phyloP scores from a whole-genome alignment of 2,329 filamentous ascomycete species.

The Nemania diffusa region DNA sequence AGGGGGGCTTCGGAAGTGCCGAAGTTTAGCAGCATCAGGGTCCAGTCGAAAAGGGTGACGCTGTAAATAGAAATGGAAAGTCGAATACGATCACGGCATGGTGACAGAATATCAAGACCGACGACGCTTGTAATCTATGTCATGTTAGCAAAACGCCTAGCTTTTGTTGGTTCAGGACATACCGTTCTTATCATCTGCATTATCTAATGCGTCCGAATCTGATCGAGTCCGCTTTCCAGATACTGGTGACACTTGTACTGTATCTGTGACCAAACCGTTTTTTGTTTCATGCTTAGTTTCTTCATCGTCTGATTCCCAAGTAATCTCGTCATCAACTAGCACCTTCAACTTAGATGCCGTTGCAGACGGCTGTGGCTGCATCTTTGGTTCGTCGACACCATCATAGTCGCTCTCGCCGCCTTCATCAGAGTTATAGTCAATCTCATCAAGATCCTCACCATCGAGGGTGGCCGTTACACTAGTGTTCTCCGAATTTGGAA shows the following conservation, averaged over 20 bases:
- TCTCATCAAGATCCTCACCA: conserved; percentile 49
- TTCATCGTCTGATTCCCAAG: conserved; percentile 50
- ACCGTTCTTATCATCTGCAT: conserved; percentile 47
- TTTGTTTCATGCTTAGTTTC: conserved; percentile 39
- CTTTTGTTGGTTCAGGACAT: conserved; percentile 27
- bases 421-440: conserved; percentile 50
- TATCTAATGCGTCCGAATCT: conserved; percentile 43
- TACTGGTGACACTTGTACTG: conserved; percentile 51
- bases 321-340: conserved; percentile 47
- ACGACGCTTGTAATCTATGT: conserved; percentile 62
- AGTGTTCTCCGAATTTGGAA: conserved; percentile 50
- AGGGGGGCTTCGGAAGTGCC: conserved; percentile 34
- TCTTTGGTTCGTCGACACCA: conserved; percentile 35
- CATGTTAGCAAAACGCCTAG: conserved; percentile 46
- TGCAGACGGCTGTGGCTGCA: conserved; percentile 37
- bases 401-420: conserved; percentile 48
- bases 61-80: conserved; percentile 29
- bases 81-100: conserved; percentile 19
- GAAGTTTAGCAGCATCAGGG: conserved; percentile 39
- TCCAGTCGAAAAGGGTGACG: conserved; percentile 37
- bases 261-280: conserved; percentile 38
- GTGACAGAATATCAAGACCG: conserved; percentile 55
- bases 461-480: conserved; percentile 51
- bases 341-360: conserved; percentile 40
- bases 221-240: conserved; percentile 47